Conservation (phyloP, 192 early-diverging fungal species). For the Coemansia sp. region DNA sequence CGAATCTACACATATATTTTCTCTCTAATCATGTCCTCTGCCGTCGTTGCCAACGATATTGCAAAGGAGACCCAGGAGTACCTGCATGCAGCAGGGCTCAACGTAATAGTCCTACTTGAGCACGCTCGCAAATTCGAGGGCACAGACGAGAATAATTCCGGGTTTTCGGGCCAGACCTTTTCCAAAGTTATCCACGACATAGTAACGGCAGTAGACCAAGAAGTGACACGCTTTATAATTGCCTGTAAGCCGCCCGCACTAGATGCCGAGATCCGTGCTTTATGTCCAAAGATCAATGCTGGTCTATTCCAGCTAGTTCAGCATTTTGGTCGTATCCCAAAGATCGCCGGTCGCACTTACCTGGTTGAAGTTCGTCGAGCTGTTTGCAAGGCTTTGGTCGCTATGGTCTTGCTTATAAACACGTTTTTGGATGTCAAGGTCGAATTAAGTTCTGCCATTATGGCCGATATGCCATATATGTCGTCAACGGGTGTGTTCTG, state of each 20-base stretch:
- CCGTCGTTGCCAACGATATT: conserved; percentile 13
- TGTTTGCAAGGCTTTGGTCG: conserved; percentile 26
- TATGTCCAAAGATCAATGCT: conserved; percentile 52
- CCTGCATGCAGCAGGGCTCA: conserved; percentile 27
- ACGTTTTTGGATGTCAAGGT: conserved; percentile 46
- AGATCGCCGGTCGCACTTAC: conserved; percentile 38
- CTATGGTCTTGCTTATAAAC: conserved; percentile 36
- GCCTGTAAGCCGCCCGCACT: conserved; percentile 50
- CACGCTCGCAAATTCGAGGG: conserved; percentile 40
- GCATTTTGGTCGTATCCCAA: conserved; percentile 32
- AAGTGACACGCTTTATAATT: conserved; percentile 47
- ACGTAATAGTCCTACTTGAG: conserved; percentile 29
- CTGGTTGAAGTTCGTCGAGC: conserved; percentile 38
- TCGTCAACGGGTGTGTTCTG: conserved; percentile 45
- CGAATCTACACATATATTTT: background rate
- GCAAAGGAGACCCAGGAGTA: conserved; percentile 37
- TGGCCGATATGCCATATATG: conserved; percentile 36
- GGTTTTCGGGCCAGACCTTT: conserved; percentile 31
- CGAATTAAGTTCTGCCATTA: conserved; percentile 20
- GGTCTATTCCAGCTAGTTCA: conserved; percentile 50
- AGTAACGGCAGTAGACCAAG: conserved; percentile 44
- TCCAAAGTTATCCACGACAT: conserved; percentile 28
- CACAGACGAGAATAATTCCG: conserved; percentile 12
- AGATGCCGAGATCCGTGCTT: conserved; percentile 27
- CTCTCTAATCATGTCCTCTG: background rate